Evolutionary conservation across 352 stramenopile species (phyloP), one percentile per base, ranked within the genome.

Genomic region (Phytophthora sansomeana): DNA sequence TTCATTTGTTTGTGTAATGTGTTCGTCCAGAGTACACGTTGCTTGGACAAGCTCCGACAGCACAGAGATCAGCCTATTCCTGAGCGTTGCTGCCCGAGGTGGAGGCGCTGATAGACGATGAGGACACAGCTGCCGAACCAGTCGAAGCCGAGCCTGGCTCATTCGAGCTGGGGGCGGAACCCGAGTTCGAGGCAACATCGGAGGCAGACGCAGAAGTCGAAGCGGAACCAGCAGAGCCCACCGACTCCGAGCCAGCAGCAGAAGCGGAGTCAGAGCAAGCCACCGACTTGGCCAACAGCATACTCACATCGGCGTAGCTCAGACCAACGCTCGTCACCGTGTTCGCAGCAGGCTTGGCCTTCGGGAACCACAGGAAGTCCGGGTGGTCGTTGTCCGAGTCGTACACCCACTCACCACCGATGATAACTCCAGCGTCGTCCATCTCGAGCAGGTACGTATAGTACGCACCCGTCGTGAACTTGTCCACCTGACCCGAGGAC

Each of bases 371-470:
- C 0, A 80, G 21, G 54, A 82, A 82, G 32, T 82, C 71, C n/a
- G 67, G 74, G 44, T 82, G 71, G 28, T 71, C 43, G 13, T 58
- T 33, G 7, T 69, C 44, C 35, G 71, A 80, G 33, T 66, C 61
- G 53, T 70, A 73, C 10, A 81, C 62, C 71, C 74, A 80, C 57
- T 82, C 74, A 33, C 74, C 74, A 21, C 74, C 74, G 55, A 82
- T 72, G 26, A 82, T 82, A 2, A 13, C 17, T 19, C 69, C 64
- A n/a, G 21, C 33, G 35, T 54, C 49, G 33, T 82, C 74, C 57
- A 82, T 47, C 42, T 82, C 74, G 5, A 82, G 57, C 14, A 82
- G 47, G 33, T 82, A 82, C n/a, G 36, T 43, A 48, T 78, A 80
- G 50, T 67, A 66, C 0, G 41, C 44, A 38, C 57, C 60, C 3